These are phyloP conservation scores for Brassica juncea DNA, from an alignment of 345 rosid species.

Conservation along the genomic window DNA sequence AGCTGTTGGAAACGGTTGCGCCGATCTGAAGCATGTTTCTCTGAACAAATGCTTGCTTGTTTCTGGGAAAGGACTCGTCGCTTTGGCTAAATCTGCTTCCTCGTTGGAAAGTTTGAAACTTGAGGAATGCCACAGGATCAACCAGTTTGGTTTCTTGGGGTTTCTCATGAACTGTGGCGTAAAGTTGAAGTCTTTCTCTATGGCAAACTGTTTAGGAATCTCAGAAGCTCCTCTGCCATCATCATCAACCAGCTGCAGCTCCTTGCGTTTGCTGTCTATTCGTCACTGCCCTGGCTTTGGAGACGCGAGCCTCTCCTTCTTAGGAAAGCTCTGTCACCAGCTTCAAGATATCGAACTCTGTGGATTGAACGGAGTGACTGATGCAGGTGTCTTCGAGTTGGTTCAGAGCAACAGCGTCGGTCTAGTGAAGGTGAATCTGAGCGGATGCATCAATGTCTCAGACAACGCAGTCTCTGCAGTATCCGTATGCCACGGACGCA, in stretches of 20 bases:
- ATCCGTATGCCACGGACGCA: slow-evolving; percentile 65
- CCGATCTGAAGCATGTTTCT: slow-evolving; percentile 67
- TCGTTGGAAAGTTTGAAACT: slow-evolving; percentile 77
- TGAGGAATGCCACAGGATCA: slow-evolving; percentile 94
- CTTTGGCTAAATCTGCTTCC: slow-evolving; percentile 61
- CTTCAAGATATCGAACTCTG: slow-evolving; percentile 66
- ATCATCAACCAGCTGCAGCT: slow-evolving; percentile 48
- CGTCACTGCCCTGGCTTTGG: slow-evolving; percentile 87
- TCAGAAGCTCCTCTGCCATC: slow-evolving; percentile 42
- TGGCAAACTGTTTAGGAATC: slow-evolving; percentile 72
- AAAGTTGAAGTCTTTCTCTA: slow-evolving; percentile 62
- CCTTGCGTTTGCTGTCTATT: slow-evolving; percentile 62
- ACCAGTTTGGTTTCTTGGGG: slow-evolving; percentile 78
- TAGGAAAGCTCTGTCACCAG: slow-evolving; percentile 77
- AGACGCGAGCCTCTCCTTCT: slow-evolving; percentile 57
- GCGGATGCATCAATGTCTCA: slow-evolving; percentile 69
- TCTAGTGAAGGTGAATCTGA: slow-evolving; percentile 71
- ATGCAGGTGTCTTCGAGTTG: slow-evolving; percentile 68
- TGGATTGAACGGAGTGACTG: slow-evolving; percentile 69
- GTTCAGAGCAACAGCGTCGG: slow-evolving; percentile 59
- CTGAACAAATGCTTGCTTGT: slow-evolving; percentile 60
- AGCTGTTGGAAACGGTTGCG: slow-evolving; percentile 82
- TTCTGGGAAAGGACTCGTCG: slow-evolving; percentile 80
- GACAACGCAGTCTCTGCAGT: slow-evolving; percentile 59
- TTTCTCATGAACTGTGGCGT: slow-evolving; percentile 61